Conservation (phyloP, 371 early-diverging fungal genomes). For the Mortierella polycephala region DNA sequence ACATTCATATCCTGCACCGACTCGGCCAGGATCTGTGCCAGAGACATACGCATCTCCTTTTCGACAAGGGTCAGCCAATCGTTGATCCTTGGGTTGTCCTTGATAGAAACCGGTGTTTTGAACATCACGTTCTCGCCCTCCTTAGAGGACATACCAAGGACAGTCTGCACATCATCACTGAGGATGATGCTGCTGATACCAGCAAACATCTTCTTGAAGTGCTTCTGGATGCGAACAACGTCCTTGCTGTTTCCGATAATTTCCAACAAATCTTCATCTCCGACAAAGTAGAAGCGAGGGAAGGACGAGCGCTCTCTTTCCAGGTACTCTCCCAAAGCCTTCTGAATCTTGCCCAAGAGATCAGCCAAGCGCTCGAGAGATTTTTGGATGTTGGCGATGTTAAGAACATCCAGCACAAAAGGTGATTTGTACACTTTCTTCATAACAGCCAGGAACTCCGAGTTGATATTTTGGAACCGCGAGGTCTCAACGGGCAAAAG, state of each 20-base stretch:
- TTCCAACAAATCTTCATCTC: slow-evolving; percentile 98
- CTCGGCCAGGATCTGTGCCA: slow-evolving; percentile 82
- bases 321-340: slow-evolving; percentile 97
- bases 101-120: slow-evolving; percentile 82
- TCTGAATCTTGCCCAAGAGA: slow-evolving; percentile 93
- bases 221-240: slow-evolving; percentile 94
- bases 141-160: slow-evolving; percentile 89
- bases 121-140: slow-evolving; percentile 94
- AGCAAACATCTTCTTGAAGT: slow-evolving; percentile 99
- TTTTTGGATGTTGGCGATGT: slow-evolving; percentile 94
- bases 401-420: slow-evolving; percentile 92
- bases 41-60: slow-evolving; percentile 89
- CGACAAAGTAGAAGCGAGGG: slow-evolving; percentile 99
- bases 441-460: slow-evolving; percentile 97
- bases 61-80: slow-evolving; percentile 97
- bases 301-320: slow-evolving; percentile 96
- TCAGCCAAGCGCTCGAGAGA: slow-evolving; percentile 95
- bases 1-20: slow-evolving; percentile 74
- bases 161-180: slow-evolving; percentile 76
- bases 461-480: slow-evolving; percentile 95
- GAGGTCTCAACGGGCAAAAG: slow-evolving; percentile 94
- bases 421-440: slow-evolving; percentile 98
- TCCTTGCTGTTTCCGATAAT: slow-evolving; percentile 99
- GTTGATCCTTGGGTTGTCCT: slow-evolving; percentile 91
- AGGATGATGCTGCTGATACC: slow-evolving; percentile 90